Evolutionary conservation across 768 basidiomycete genomes (phyloP).

Genomic region (Podaxis carcinomalis): DNA sequence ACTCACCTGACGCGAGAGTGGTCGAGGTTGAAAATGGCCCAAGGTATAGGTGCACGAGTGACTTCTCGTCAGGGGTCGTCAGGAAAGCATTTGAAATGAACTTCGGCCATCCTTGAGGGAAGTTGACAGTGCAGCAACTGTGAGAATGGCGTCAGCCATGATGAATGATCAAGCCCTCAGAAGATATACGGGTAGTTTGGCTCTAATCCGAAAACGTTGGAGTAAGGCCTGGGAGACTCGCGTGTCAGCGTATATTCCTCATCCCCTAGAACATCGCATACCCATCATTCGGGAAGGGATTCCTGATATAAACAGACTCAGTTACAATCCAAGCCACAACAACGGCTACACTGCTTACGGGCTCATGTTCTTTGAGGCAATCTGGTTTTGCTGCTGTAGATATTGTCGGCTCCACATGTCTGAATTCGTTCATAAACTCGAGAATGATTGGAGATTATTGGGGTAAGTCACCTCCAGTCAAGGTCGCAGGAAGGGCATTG

Average conservation of each 20-base stretch:
- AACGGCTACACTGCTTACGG: conserved; percentile 25
- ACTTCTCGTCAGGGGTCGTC: conserved; percentile 38
- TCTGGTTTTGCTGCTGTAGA: conserved; percentile 55
- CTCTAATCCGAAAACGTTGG: conserved; percentile 46
- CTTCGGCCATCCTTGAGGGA: conserved; percentile 53
- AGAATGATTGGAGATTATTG: too few relatives aligned
- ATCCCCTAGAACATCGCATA: conserved; percentile 18
- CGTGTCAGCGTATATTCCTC: neutral
- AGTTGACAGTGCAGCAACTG: conserved; percentile 50
- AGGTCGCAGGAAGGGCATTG: conserved; percentile 45
- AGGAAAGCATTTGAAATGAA: conserved; percentile 50
- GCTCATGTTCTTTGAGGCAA: conserved; percentile 52
- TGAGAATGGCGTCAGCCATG: neutral
- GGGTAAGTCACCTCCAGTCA: conserved; percentile 36
- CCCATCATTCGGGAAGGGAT: conserved; percentile 52
- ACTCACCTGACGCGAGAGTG: conserved; percentile 34
- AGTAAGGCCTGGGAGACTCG: conserved; percentile 31
- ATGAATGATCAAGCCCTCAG: too few relatives aligned
- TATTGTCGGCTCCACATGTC: conserved; percentile 61
- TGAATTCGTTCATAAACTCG: conserved; percentile 14
- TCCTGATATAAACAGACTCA: conserved; percentile 23
- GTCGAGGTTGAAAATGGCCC: conserved; percentile 42
- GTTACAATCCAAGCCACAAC: neutral
- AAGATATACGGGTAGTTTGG: conserved; percentile 43
- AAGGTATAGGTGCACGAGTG: conserved; percentile 44